Percentiles rank a stretch among this genome's conserved stretches.
phyloP scores from a whole-genome alignment of 140 eudicot genomes.

The Senecio squalidus region DNA sequence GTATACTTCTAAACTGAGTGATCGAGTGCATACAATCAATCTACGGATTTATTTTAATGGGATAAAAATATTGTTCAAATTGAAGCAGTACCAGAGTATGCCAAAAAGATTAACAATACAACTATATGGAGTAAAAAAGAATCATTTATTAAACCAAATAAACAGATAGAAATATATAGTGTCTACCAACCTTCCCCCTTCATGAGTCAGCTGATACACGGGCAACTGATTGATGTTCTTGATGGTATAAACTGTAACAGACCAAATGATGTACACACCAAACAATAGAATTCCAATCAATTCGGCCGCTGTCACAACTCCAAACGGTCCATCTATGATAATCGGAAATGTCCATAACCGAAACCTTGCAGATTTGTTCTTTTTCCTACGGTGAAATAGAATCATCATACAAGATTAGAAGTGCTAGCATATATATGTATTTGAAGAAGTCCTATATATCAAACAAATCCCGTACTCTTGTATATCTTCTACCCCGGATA shows the following conservation, averaged over 20 bases:
- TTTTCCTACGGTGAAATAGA: slow-evolving; percentile 33
- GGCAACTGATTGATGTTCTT: slow-evolving; percentile 24
- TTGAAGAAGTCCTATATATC: background rate
- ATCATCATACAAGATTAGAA: background rate
- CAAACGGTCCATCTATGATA: slow-evolving; percentile 80
- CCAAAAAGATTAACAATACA: background rate
- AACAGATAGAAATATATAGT: background rate
- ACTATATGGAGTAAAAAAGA: background rate
- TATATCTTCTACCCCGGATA: slow-evolving; percentile 52
- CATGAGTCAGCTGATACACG: slow-evolving; percentile 16
- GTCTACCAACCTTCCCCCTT: slow-evolving; percentile 41
- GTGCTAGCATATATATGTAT: background rate
- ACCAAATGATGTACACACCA: slow-evolving; percentile 58
- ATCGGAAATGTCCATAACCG: slow-evolving; percentile 90
- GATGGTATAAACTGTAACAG: slow-evolving; percentile 36
- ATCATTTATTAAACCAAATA: background rate
- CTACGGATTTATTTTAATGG: too few relatives aligned
- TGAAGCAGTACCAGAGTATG: background rate
- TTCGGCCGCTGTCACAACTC: slow-evolving; percentile 94
- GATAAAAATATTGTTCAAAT: too few relatives aligned
- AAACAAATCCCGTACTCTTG: slow-evolving; percentile 38
- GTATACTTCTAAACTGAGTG: too few relatives aligned
- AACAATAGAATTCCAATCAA: slow-evolving; percentile 62
- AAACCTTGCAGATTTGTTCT: slow-evolving; percentile 39
- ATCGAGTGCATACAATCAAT: too few relatives aligned